These are phyloP conservation scores for Neurospora sublineolata DNA, from an alignment of 495 filamentous ascomycete species.

Conservation along the genomic window DNA sequence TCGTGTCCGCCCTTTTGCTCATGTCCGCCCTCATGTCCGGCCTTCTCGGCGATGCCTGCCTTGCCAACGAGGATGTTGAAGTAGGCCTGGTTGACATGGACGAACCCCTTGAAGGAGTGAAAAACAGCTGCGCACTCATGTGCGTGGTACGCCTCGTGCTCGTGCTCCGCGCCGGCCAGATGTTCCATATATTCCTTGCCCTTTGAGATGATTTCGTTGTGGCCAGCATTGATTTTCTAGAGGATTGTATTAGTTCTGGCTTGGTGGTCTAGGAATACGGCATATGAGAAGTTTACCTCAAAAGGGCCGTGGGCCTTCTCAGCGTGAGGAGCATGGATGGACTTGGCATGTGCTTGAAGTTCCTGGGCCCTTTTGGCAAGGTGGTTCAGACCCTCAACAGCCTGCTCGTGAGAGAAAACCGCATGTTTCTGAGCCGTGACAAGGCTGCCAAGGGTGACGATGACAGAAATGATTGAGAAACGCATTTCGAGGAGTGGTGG, in stretches of 20 bases:
- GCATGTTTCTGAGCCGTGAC: slow-evolving; percentile 2
- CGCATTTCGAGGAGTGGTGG: slow-evolving; percentile 7
- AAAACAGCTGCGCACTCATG: slow-evolving; percentile 2
- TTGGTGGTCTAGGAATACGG: not conserved
- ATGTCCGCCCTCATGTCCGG: no score
- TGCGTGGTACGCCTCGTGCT: not conserved
- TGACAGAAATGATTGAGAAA: slow-evolving; percentile 9
- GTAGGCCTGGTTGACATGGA: slow-evolving; percentile 13
- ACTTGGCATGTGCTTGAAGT: slow-evolving; percentile 3
- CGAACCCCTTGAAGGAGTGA: slow-evolving; percentile 13
- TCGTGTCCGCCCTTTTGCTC: no score
- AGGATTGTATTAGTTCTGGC: not conserved
- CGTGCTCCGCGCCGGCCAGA: not conserved
- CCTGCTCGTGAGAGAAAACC: not conserved
- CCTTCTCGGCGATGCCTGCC: slow-evolving; percentile 14
- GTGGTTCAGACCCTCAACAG: slow-evolving; percentile 7
- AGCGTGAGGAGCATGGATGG: no score
- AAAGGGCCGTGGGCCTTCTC: slow-evolving; percentile 17
- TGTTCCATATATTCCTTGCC: not conserved
- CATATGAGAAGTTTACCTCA: slow-evolving; percentile 3
- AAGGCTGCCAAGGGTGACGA: slow-evolving; percentile 3
- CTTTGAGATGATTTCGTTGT: slow-evolving; percentile 14
- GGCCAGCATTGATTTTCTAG: slow-evolving; percentile 11
- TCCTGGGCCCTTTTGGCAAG: slow-evolving; percentile 7
- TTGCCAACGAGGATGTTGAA: slow-evolving; percentile 24